Base-by-base conservation (phyloP, 2,329 filamentous ascomycete genomes). In the Cytospora leucostoma region DNA sequence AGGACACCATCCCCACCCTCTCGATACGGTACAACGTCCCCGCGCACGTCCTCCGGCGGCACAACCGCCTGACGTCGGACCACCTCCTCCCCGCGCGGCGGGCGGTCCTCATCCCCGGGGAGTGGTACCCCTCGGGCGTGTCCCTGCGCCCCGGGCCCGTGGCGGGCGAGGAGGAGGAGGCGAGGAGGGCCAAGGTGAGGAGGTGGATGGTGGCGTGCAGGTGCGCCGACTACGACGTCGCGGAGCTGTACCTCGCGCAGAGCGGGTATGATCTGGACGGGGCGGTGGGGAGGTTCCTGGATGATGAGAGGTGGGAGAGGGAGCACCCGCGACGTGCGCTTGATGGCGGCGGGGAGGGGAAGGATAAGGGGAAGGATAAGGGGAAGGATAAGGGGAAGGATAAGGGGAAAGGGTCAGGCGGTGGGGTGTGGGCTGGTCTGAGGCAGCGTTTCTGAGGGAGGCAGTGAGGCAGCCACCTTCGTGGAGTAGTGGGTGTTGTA, bases 171-270 rank as follows among this genome's bases (percentile, higher is more conserved):
- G 88, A 90, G 53, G 90, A 92, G 70, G 88, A 91, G 75, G 78
- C 83, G 56, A 82, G 87, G 66, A 93, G 91, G 76, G 81, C 78
- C 19, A 88, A 88, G 71, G 82, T 94, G 38, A 81, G 91, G 50
- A 84, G 89, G 66, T 94, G 89, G 80, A 93, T 93, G 91, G 86
- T 92, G 2, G 81, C 82, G 1, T 91, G 88, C 76, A 94, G 94
- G 73, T 88, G 91, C 34, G 79, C 84, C 32, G 89, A 93, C 79
- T 93, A 88, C 76, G 88, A 92, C 71, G 80, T 92, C 57, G 91
- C 91, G 1, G 73, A 90, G 34, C 73, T 93, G 21, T 95, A 95
- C 73, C 80, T 95, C 51, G 84, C 92, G 70, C 88, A 91, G 73
- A 78, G 81, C 27, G 80, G 81, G 8, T 92, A 90, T 73, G 82